Conservation (phyloP, 345 rosid species). For the Citropsis articulata region DNA sequence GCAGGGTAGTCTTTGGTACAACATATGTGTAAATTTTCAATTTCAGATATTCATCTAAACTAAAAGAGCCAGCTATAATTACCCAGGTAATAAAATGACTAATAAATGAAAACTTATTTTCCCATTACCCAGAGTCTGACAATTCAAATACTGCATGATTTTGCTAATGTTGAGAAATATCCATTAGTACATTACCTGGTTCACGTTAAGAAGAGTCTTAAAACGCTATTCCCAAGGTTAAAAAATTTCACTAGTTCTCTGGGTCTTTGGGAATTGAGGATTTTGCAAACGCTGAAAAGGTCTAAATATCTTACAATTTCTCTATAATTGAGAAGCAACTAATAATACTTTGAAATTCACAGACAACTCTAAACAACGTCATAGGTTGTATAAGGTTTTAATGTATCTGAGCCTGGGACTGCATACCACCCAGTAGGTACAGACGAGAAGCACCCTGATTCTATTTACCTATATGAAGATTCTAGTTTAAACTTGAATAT, state of each 20-base stretch:
- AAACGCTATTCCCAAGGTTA: background rate
- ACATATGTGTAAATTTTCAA: background rate
- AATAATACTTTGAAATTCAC: background rate
- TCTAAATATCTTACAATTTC: background rate
- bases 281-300: background rate
- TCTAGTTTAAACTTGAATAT: too few relatives aligned
- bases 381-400: background rate
- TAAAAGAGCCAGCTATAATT: background rate
- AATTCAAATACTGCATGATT: background rate
- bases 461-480: background rate
- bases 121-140: background rate
- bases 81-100: background rate
- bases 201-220: background rate
- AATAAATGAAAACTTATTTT: background rate
- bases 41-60: background rate
- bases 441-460: background rate
- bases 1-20: background rate
- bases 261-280: background rate
- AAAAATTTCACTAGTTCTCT: background rate
- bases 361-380: background rate
- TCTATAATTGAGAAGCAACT: background rate
- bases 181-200: background rate
- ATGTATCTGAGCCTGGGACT: too few relatives aligned
- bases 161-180: background rate
- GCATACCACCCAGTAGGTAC: background rate